Evolutionary conservation across 768 basidiomycete genomes (phyloP), one percentile per base, ranked within the genome.

Genomic region (Stropharia rugosoannulata): DNA sequence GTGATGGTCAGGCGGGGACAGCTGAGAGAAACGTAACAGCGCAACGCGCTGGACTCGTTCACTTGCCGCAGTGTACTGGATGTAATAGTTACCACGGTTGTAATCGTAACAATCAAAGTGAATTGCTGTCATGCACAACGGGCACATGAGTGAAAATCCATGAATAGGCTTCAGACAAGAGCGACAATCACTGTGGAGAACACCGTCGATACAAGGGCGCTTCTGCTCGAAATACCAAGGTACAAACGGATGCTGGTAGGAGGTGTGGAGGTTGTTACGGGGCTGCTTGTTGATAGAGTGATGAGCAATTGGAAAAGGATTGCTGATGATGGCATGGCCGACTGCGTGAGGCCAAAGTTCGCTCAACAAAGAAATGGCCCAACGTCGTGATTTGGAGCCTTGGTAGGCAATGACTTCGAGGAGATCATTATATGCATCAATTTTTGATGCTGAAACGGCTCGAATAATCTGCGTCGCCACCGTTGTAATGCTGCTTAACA

Each of bases 51-150:
- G 83, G 5, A 79, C 72, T 27, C 67, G 59, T 60, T 83, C 82
- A 11, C 75, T 62, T 15, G 70, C 62, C 58, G 76, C 68, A 16
- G 74, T 65, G 59, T 89, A 89, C 59, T 86, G 78, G 5, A 78
- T 66, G 55, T 83, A 68, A 55, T 80, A 75, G 59, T 80, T 85
- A 22, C 88, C 89, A 47, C 81, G 80, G 5, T 84, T 81, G 56
- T 84, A 77, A 60, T 89, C 84, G 62, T 90, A 92, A 71, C 92
- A 95, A 59, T 86, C 83, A 55, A 90, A 82, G 68, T 95, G 92
- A 6, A 90, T 81, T 1, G 77, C 71, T 56, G 83, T 87, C 66
- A 80, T 75, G 68, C 91, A 92, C 47, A 86, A 78, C 0, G 86
- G 79, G 63, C 91, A 93, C 10, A 85, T 68, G 5, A 95, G 71